Conservation (phyloP, 495 filamentous ascomycete species). For the Lophium mytilinum region DNA sequence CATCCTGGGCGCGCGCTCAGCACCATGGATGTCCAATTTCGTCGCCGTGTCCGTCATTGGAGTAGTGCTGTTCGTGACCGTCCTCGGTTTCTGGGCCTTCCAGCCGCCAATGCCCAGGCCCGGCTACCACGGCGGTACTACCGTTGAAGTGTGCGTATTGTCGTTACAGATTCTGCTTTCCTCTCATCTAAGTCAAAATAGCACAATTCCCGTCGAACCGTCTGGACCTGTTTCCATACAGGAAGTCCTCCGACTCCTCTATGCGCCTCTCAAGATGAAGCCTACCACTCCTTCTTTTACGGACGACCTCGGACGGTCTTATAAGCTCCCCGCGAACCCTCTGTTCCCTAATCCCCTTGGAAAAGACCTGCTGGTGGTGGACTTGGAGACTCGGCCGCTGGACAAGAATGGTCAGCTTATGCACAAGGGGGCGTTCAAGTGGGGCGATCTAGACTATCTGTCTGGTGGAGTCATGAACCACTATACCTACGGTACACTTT, state of each 20-base stretch:
- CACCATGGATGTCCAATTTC: background rate
- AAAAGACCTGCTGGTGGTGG: constrained; percentile 19
- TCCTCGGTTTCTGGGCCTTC: background rate
- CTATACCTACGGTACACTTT: constrained; percentile 16
- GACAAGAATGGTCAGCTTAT: constrained; percentile 14
- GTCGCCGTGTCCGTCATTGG: background rate
- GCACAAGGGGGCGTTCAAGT: constrained; percentile 13
- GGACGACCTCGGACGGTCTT: constrained; percentile 4
- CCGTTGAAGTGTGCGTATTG: background rate
- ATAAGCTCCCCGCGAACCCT: constrained; percentile 2
- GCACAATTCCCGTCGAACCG: background rate
- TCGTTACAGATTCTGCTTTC: background rate
- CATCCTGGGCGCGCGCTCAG: background rate
- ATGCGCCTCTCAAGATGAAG: constrained; percentile 9
- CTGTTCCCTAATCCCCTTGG: constrained; percentile 9
- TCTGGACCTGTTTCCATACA: constrained; percentile 4
- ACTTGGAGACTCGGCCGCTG: constrained; percentile 21
- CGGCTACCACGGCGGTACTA: background rate
- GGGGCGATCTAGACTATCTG: background rate
- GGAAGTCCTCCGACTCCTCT: constrained; percentile 19
- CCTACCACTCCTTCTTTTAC: constrained; percentile 6
- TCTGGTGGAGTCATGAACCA: constrained; percentile 17
- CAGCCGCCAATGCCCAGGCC: background rate
- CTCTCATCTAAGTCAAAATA: background rate
- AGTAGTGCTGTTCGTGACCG: background rate